Conservation (phyloP, 129 eudicot genomes). For the Centella asiatica region DNA sequence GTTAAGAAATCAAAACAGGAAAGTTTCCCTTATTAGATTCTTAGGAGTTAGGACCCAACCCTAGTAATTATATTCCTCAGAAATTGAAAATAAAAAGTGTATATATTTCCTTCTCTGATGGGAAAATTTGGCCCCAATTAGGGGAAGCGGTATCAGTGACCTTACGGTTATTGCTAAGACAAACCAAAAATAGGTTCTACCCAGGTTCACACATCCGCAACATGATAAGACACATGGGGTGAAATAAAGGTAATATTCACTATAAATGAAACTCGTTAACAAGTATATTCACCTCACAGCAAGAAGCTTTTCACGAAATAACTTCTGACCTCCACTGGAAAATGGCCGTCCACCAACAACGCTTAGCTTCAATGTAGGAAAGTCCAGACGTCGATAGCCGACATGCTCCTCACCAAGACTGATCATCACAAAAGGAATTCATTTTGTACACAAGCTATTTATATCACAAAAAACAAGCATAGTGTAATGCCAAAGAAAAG, state of each 20-base stretch:
- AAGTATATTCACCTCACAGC: slow-evolving; percentile 79
- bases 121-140: too few relatives aligned
- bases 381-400: slow-evolving; percentile 71
- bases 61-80: too few relatives aligned
- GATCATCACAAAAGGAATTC: slow-evolving; percentile 19
- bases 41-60: too few relatives aligned
- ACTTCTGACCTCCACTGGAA: slow-evolving; percentile 64
- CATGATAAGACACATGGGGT: not conserved
- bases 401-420: slow-evolving; percentile 93
- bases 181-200: not conserved
- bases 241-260: not conserved
- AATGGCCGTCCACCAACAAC: slow-evolving; percentile 90
- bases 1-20: too few relatives aligned
- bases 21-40: too few relatives aligned
- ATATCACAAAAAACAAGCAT: not conserved
- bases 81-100: too few relatives aligned
- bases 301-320: slow-evolving; percentile 66
- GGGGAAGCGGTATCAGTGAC: not conserved
- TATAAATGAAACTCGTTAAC: not conserved
- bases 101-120: too few relatives aligned
- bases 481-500: not conserved
- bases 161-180: not conserved
- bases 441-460: not conserved
- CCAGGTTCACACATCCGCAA: not conserved
- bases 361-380: slow-evolving; percentile 59